A percentile compares a stretch with the other conserved stretches of the same genome.
Evolutionary conservation across 345 rosid genomes (phyloP).

Genomic region (Iberis pinnata): DNA sequence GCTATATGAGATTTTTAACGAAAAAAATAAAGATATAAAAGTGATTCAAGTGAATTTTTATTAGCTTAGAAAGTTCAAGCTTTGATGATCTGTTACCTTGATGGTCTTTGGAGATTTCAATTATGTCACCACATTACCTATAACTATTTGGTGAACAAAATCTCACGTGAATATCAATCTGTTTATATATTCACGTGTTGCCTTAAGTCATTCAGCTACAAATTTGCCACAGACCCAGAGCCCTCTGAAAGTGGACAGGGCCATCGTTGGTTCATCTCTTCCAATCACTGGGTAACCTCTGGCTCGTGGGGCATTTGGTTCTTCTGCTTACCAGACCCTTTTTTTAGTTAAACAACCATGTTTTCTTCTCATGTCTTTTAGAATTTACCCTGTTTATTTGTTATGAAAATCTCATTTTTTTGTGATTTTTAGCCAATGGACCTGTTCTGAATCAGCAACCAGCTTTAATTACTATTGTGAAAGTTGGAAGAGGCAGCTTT

Average conservation of each 20-base stretch:
- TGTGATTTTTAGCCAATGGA: conserved; percentile 54
- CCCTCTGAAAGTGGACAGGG: conserved; percentile 75
- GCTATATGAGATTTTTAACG: no score
- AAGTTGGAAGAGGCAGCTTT: conserved; percentile 30
- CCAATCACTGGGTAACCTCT: conserved; percentile 60
- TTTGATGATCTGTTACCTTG: no score
- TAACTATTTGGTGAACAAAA: no score
- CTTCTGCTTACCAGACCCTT: conserved; percentile 6
- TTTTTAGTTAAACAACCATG: conserved; percentile 9
- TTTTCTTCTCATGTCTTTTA: conserved; percentile 8
- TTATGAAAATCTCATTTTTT: conserved; percentile 8
- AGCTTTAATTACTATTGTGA: conserved; percentile 66
- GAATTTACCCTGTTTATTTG: no score
- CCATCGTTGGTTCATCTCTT: conserved; percentile 42
- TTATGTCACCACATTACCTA: no score
- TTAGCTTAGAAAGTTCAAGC: no score
- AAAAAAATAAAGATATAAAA: no score
- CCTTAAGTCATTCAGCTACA: conserved; percentile 69
- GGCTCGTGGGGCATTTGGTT: conserved; percentile 66
- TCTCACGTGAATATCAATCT: no score
- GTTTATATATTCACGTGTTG: no score
- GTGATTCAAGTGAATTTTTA: no score
- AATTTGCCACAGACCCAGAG: conserved; percentile 61
- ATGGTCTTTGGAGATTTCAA: no score
- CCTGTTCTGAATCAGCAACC: conserved; percentile 53